Evolutionary conservation across 2,329 filamentous ascomycete genomes (phyloP).

Genomic region (Delphinella strobiligena): DNA sequence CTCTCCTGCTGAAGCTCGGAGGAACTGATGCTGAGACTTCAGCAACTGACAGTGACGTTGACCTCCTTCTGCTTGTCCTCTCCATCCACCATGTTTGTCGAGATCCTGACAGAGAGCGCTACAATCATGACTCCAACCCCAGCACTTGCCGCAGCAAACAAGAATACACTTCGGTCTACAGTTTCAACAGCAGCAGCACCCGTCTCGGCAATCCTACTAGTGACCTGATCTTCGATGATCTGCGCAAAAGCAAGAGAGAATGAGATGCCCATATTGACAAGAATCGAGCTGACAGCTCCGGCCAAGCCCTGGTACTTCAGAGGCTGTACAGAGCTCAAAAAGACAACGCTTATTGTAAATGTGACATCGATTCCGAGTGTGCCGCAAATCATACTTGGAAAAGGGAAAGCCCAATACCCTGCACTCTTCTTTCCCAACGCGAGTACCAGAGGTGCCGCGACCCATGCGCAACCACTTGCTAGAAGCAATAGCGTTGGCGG

Average conservation of each 20-base stretch:
- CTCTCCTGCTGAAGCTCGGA: no score
- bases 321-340: slow-evolving; percentile 20
- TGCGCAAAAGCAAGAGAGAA: slow-evolving; percentile 23
- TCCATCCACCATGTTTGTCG: not conserved
- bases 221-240: slow-evolving; percentile 16
- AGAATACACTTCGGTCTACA: slow-evolving; percentile 7
- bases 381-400: slow-evolving; percentile 25
- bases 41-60: no score
- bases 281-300: slow-evolving; percentile 22
- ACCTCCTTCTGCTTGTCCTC: not conserved
- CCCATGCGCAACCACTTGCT: slow-evolving; percentile 22
- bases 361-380: slow-evolving; percentile 25
- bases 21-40: no score
- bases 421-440: slow-evolving; percentile 19
- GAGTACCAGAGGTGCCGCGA: slow-evolving; percentile 22
- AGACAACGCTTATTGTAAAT: slow-evolving; percentile 22
- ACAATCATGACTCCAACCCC: slow-evolving; percentile 5
- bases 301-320: slow-evolving; percentile 21
- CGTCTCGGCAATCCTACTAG: slow-evolving; percentile 2
- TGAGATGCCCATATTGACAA: slow-evolving; percentile 25
- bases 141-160: slow-evolving; percentile 10
- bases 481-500: slow-evolving; percentile 18
- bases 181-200: not conserved
- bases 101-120: slow-evolving; percentile 8
- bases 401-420: slow-evolving; percentile 22